A percentile compares a stretch with the other conserved stretches of the same genome.
Evolutionary conservation across 2,329 filamentous ascomycete species (phyloP).

Genomic region (Botryotinia globosa): DNA sequence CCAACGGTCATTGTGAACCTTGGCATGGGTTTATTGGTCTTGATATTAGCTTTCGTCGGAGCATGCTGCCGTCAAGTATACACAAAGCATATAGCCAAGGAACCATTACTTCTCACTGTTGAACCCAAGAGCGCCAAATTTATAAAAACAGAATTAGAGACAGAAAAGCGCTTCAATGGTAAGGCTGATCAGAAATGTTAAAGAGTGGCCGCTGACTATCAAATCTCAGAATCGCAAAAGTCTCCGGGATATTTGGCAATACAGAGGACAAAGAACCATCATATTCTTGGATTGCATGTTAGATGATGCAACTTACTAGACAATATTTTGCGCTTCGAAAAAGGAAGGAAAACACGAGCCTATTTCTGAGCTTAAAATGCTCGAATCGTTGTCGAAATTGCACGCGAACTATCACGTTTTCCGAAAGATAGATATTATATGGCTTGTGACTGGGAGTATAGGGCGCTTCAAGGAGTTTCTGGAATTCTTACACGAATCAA

Average conservation of each 20-base stretch:
- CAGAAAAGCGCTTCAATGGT: not conserved
- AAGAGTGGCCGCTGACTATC: not conserved
- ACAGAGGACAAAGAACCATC: not conserved
- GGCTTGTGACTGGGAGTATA: not conserved
- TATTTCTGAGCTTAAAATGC: not conserved
- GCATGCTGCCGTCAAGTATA: not conserved
- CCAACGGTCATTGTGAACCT: not conserved
- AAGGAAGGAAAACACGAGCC: too few species aligned
- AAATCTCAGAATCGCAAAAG: not conserved
- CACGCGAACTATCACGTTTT: not conserved
- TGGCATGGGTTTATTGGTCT: slow-evolving; percentile 11
- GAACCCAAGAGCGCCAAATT: not conserved
- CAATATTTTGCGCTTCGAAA: not conserved
- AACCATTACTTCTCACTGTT: slow-evolving; percentile 14
- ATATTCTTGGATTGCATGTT: not conserved
- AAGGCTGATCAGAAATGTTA: not conserved
- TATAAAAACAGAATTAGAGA: not conserved
- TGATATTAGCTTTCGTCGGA: slow-evolving; percentile 10
- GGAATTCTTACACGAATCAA: not conserved
- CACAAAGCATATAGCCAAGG: not conserved
- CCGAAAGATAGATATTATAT: not conserved
- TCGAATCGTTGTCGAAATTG: not conserved
- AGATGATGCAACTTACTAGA: not conserved
- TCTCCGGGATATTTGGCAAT: not conserved
- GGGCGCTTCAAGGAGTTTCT: not conserved